Evolutionary conservation across 192 early-diverging fungal genomes (phyloP), one percentile per base, ranked within the genome.

Genomic region (Coemansia biformis): DNA sequence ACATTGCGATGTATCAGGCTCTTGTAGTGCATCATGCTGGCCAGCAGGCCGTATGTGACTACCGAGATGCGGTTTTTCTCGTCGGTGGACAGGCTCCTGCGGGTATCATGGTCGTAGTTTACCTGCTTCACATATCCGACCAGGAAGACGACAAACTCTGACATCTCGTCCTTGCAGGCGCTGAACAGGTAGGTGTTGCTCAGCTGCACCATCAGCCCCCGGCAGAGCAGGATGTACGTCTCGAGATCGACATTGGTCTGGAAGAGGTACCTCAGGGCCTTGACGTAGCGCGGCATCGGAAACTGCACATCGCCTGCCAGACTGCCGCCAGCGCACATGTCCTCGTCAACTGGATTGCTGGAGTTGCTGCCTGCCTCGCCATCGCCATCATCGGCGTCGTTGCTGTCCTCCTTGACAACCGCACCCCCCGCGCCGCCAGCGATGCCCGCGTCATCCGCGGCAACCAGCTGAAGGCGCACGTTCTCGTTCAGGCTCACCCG

Each of bases 171-270:
- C 8, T 57, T 57, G n/a, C 79, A 78, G 31, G 73, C 73, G 38
- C 79, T 78, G 49, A 91, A 94, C 19, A 93, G 47, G 32, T 80
- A 79, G 40, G 86, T 78, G 48, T 86, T 88, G 17, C 75, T 76
- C 3, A 96, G 65, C 64, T 94, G 92, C 5, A 54, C 42, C 16
- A 79, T 63, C 23, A 93, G 65, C 3, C 79, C 72, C 17, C 79
- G 62, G 17, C 93, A 66, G 2, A 90, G 79, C 22, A 80, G 75
- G 9, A 68, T 79, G 58, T 83, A 88, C 1, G 91, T 77, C 21
- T 87, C 79, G 71, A 85, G 85, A 26, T 84, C 69, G 11, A 66
- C 61, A 32, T 87, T 86, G n/a, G 81, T 75, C 21, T 77, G 69
- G 9, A 96, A 57, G 45, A 88, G 74, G 8, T 68, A 51, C 14